Conservation (phyloP, 768 basidiomycete species). For the Udeniomyces megalosporus region DNA sequence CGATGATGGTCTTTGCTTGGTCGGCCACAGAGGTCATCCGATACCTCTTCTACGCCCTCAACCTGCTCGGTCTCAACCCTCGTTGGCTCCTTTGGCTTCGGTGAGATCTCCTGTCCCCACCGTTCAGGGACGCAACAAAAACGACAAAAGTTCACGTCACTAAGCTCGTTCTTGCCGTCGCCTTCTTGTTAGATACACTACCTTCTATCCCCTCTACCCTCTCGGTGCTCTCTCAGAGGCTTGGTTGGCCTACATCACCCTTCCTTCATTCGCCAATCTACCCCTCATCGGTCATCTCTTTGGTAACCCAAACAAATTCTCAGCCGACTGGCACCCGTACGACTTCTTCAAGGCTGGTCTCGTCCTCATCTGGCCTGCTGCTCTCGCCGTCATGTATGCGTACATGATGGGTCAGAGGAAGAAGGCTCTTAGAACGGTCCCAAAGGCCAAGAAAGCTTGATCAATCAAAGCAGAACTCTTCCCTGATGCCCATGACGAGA, state of each 20-base stretch:
- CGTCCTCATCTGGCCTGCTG: conserved; percentile 78
- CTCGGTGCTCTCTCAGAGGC: conserved; percentile 40
- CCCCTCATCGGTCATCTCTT: not conserved
- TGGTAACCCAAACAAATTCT: conserved; percentile 3
- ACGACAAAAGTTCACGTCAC: too few species aligned
- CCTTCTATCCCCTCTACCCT: too few species aligned
- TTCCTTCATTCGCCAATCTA: conserved; percentile 36
- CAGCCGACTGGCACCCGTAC: conserved; percentile 20
- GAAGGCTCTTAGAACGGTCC: conserved; percentile 36
- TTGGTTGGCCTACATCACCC: conserved; percentile 57
- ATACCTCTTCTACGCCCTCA: conserved; percentile 68
- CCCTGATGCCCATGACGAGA: too few species aligned
- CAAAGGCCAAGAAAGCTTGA: too few species aligned
- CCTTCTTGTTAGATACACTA: conserved; percentile 48
- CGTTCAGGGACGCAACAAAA: too few species aligned
- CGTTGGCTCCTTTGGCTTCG: conserved; percentile 29
- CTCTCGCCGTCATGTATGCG: conserved; percentile 42
- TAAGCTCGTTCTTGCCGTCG: too few species aligned
- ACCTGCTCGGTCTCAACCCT: conserved; percentile 43
- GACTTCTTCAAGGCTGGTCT: conserved; percentile 35
- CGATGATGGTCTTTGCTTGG: conserved; percentile 88
- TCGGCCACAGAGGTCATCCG: conserved; percentile 78
- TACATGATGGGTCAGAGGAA: conserved; percentile 46
- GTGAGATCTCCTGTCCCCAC: conserved; percentile 22
- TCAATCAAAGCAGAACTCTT: too few species aligned